Evolutionary conservation across 148 eudicot genomes (phyloP).

Genomic region (Linanthus parryae): DNA sequence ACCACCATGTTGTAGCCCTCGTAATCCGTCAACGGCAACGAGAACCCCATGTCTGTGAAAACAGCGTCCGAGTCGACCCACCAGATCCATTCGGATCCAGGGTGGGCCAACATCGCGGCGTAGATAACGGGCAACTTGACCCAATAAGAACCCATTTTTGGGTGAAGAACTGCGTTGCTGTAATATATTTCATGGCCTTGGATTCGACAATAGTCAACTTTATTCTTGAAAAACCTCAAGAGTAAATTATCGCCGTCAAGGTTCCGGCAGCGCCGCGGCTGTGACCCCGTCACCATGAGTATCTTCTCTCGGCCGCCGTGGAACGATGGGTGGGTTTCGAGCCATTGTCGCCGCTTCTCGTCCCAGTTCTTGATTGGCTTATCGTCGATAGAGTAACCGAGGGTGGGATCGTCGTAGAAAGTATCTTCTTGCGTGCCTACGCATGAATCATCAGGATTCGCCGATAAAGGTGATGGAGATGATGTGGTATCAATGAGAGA

Average conservation of each 20-base stretch:
- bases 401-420: slow-evolving; percentile 20
- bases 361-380: slow-evolving; percentile 23
- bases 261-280: slow-evolving; percentile 11
- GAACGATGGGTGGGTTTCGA: slow-evolving; percentile 7
- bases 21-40: slow-evolving; percentile 53
- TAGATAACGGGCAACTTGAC: slow-evolving; percentile 24
- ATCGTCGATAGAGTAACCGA: slow-evolving; percentile 15
- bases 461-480: too few relatives aligned
- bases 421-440: too few relatives aligned
- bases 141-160: slow-evolving; percentile 31
- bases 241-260: slow-evolving; percentile 19
- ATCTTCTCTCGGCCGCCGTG: slow-evolving; percentile 1
- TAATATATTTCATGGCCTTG: slow-evolving; percentile 29
- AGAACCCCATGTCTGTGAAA: slow-evolving; percentile 63
- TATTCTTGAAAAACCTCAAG: slow-evolving; percentile 26
- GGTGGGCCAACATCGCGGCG: slow-evolving; percentile 49
- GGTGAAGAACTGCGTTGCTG: slow-evolving; percentile 24
- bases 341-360: slow-evolving; percentile 21
- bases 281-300: slow-evolving; percentile 15
- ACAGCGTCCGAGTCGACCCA: slow-evolving; percentile 50
- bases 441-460: too few relatives aligned
- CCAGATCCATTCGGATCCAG: slow-evolving; percentile 41
- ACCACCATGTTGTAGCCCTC: slow-evolving; percentile 49
- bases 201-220: slow-evolving; percentile 29
- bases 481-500: too few relatives aligned